A percentile compares a stretch with the other conserved stretches of the same genome.
Evolutionary conservation across 257 asterid species (phyloP).

Genomic region (Misopates orontium): DNA sequence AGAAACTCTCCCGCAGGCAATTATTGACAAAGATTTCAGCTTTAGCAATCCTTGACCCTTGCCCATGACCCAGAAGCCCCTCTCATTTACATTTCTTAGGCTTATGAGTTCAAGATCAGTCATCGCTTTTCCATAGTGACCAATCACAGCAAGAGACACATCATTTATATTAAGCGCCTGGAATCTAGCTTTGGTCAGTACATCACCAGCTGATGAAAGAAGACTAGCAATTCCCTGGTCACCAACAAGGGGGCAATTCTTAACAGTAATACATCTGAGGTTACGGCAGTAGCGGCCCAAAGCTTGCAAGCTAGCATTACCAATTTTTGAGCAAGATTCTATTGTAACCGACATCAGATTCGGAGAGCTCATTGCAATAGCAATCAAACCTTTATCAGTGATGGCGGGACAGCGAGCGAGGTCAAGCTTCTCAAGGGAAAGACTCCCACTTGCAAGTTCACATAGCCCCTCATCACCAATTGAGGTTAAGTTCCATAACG

Average conservation of each 20-base stretch:
- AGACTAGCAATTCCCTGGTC: constrained; percentile 75
- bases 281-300: constrained; percentile 62
- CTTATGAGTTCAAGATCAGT: constrained; percentile 51
- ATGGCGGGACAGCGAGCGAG: constrained; percentile 68
- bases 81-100: constrained; percentile 73
- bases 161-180: constrained; percentile 66
- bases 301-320: constrained; percentile 69
- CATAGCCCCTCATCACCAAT: constrained; percentile 70
- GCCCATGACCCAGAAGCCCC: constrained; percentile 99
- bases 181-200: constrained; percentile 56
- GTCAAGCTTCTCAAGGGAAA: constrained; percentile 76
- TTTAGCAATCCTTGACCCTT: constrained; percentile 71
- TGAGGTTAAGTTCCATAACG: constrained; percentile 76
- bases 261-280: constrained; percentile 53
- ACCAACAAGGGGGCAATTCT: constrained; percentile 66
- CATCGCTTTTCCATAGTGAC: constrained; percentile 72
- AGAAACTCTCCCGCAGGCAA: constrained; percentile 76
- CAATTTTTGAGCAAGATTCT: constrained; percentile 79
- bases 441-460: constrained; percentile 75
- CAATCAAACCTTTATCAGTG: constrained; percentile 62
- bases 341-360: constrained; percentile 58
- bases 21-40: constrained; percentile 58
- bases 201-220: constrained; percentile 65
- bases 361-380: constrained; percentile 72
- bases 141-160: constrained; percentile 84